A percentile compares a stretch with the other conserved stretches of the same genome.
phyloP scores from a whole-genome alignment of 441 rosid species.

The Metrosideros polymorpha region DNA sequence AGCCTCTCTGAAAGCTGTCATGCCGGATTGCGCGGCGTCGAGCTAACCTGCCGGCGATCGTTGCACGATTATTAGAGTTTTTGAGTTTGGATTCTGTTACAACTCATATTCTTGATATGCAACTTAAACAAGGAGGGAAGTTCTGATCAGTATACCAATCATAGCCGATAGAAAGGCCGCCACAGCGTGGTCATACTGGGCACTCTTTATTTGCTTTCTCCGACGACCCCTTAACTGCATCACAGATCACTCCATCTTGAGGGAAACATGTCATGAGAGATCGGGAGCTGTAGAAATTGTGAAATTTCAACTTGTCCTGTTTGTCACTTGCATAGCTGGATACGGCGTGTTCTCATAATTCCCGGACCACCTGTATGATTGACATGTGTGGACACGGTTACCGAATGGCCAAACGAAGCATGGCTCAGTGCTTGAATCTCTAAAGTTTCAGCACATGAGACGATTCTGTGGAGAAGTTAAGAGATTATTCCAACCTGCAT shows the following conservation, averaged over 20 bases:
- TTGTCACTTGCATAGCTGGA: constrained; percentile 16
- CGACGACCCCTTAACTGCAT: background rate
- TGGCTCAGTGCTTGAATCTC: background rate
- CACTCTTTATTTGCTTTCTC: background rate
- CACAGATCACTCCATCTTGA: background rate
- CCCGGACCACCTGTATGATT: constrained; percentile 64
- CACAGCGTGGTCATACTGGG: background rate
- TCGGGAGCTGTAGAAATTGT: background rate
- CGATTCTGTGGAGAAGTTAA: background rate
- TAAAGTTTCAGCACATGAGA: background rate
- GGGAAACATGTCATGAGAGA: background rate
- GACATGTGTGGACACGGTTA: background rate
- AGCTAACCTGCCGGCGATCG: background rate
- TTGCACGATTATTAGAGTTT: background rate
- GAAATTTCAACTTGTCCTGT: background rate
- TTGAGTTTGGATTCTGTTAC: background rate
- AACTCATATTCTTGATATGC: background rate
- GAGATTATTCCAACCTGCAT: constrained; percentile 31
- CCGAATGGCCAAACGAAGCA: background rate
- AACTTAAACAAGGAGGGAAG: background rate
- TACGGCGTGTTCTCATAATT: constrained; percentile 50
- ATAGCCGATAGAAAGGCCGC: background rate
- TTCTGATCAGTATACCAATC: background rate
- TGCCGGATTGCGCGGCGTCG: background rate
- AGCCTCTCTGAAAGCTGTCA: background rate